Evolutionary conservation across 2,329 filamentous ascomycete species (phyloP), one percentile per base, ranked within the genome.

Genomic region (Cladosporium oxysporum): DNA sequence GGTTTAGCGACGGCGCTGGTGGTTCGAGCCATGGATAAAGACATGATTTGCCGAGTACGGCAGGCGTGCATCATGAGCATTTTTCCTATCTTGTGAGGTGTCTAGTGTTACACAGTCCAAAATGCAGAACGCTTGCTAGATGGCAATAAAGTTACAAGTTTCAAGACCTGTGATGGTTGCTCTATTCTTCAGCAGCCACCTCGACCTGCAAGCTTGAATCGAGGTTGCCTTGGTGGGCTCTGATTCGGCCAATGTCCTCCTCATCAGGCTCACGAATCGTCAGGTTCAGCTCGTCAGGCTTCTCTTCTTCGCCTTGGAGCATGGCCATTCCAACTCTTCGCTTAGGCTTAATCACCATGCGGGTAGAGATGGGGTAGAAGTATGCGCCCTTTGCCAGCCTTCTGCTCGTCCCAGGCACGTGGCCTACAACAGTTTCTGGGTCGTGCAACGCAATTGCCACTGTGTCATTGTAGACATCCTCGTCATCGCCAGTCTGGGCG

Each of bases 401-500:
- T 60, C 79, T 78, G 66, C 78, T 80, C 23, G 70, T 70, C 12
- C 71, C 69, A 41, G 77, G 76, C n/a, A 71, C 73, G 1, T 58
- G 58, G n/a, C 66, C 72, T 8, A 69, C 69, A 3, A 75, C 73
- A 2, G 66, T 62, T 33, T 81, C 79, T 0, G 82, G 80, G 69
- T 88, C 83, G 71, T 87, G 85, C 37, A 90, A 75, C 0, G 85
- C 84, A 58, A 90, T 64, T 1, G 85, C 87, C 37, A 89, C 77
- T 1, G 76, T 79, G 63, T 88, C 84, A 66, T 81, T 83, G 70
- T 85, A 87, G 35, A 81, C 81, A 66, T 86, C 80, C 6, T 83
- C 79, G 2, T 80, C 78, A 67, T 83, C 82, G 57, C 83, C 79
- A 5, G 78, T 76, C 71, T 88, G 86, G 28, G 81, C 78, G 63